phyloP scores from a whole-genome alignment of 2,329 filamentous ascomycete species.

The Pseudocercospora fuligena region DNA sequence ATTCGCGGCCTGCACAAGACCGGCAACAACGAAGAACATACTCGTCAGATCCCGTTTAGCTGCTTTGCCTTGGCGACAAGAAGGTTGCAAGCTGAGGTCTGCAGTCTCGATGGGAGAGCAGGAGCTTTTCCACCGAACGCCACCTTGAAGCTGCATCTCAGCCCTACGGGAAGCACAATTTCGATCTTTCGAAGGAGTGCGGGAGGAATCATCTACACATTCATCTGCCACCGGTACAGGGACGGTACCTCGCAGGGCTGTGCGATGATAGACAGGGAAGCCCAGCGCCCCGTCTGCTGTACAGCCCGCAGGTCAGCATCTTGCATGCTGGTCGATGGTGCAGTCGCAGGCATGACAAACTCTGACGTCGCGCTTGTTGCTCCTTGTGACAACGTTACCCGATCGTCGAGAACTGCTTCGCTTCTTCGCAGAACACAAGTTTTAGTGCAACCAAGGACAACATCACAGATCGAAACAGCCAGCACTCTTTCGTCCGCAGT shows the following conservation, averaged over 20 bases:
- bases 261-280: not conserved
- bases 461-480: too few species aligned
- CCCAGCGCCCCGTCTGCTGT: not conserved
- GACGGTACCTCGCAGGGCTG: not conserved
- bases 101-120: too few species aligned
- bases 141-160: not conserved
- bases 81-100: not conserved
- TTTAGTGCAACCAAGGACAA: not conserved
- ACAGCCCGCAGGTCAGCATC: constrained; percentile 2
- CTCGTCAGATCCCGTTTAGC: not conserved
- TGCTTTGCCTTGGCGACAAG: not conserved
- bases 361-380: not conserved
- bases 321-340: not conserved
- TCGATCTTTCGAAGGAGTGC: not conserved
- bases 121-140: too few species aligned
- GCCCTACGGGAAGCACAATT: not conserved
- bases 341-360: not conserved
- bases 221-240: not conserved
- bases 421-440: not conserved
- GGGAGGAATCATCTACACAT: not conserved
- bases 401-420: not conserved
- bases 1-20: not conserved
- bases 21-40: not conserved
- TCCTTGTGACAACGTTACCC: not conserved
- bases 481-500: too few species aligned